These are phyloP conservation scores for Alternaria infectoria DNA, from an alignment of 2,329 filamentous ascomycete genomes.

Conservation along the genomic window DNA sequence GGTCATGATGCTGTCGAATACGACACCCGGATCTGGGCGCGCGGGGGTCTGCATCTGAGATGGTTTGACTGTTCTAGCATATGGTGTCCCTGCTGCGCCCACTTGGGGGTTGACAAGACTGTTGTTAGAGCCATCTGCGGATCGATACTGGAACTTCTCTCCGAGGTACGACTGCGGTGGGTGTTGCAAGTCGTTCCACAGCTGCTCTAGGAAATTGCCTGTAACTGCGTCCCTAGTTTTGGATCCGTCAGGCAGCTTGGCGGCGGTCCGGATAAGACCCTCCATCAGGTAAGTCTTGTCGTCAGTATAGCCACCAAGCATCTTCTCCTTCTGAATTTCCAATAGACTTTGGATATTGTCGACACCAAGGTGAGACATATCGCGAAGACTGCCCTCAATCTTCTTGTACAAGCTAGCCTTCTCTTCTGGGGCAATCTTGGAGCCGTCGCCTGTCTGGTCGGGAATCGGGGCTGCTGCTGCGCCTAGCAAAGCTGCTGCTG, in stretches of 20 bases:
- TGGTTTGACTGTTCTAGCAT: conserved; percentile 70
- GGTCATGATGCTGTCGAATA: conserved; percentile 73
- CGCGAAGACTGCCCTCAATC: conserved; percentile 40
- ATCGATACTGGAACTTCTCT: conserved; percentile 54
- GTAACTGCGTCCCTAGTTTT: conserved; percentile 51
- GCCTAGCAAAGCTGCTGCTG: conserved; percentile 34
- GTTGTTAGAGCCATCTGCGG: conserved; percentile 58
- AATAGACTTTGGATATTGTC: conserved; percentile 48
- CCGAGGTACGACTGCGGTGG: conserved; percentile 55
- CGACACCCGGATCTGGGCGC: conserved; percentile 68
- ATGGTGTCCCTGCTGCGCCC: conserved; percentile 69
- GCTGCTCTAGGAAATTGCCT: conserved; percentile 51
- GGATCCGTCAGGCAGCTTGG: conserved; percentile 51
- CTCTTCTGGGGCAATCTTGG: conserved; percentile 44
- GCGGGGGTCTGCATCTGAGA: conserved; percentile 63
- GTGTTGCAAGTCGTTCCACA: conserved; percentile 58
- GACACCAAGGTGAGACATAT: conserved; percentile 42
- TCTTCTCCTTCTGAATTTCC: conserved; percentile 43
- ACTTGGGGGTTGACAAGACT: conserved; percentile 69
- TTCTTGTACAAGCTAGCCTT: conserved; percentile 40
- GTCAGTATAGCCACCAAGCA: conserved; percentile 61
- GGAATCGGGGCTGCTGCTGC: conserved; percentile 40
- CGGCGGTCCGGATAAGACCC: conserved; percentile 58
- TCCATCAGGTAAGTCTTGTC: conserved; percentile 70
- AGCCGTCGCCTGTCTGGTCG: conserved; percentile 53